Evolutionary conservation across 75 land plant species (phyloP), one percentile per base, ranked within the genome.

Genomic region (Gnetum montanum): DNA sequence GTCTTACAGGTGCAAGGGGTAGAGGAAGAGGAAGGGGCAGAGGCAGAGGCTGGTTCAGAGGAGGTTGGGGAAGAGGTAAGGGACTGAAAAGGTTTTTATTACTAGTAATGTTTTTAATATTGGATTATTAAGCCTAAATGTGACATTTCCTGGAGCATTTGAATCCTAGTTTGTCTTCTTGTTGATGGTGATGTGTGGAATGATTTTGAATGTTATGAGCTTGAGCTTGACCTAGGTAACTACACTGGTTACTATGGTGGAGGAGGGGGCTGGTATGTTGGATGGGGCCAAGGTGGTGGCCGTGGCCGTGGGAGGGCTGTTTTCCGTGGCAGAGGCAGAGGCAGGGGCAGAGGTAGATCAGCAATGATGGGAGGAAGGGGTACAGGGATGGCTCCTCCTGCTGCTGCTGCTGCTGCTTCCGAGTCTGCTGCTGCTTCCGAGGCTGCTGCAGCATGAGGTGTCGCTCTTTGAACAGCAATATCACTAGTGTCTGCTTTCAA

Each of bases 361-460:
- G 19, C 35, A 53, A 53, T n/a, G n/a, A n/a, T n/a, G n/a, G n/a
- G 55, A 33, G 55, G 55, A 53, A 31, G 55, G 55, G 55, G n/a
- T n/a, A n/a, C 36, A 22, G 55, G 55, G 11, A 5, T 12, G 19
- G 55, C 37, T 31, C 25, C 1, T 11, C 0, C 31, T 11, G 55
- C 31, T 34, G 55, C 22, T 16, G 55, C 16, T 31, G 55, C 55
- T 36, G 31, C 36, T 31, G 26, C 26, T 47, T 1, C 29, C 26
- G 26, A 29, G 1, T 29, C 26, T 47, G 49, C 25, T 10, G 18
- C 3, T 19, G 0, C 10, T 26, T 11, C 4, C 6, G 29, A 48
- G 15, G 5, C 28, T 24, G 26, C 50, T 26, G n/a, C n/a, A n/a
- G n/a, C n/a, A n/a, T n/a, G n/a, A n/a, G n/a, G n/a, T n/a, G n/a